Evolutionary conservation across 192 early-diverging fungal species (phyloP).

Genomic region (Coemansia sp.): DNA sequence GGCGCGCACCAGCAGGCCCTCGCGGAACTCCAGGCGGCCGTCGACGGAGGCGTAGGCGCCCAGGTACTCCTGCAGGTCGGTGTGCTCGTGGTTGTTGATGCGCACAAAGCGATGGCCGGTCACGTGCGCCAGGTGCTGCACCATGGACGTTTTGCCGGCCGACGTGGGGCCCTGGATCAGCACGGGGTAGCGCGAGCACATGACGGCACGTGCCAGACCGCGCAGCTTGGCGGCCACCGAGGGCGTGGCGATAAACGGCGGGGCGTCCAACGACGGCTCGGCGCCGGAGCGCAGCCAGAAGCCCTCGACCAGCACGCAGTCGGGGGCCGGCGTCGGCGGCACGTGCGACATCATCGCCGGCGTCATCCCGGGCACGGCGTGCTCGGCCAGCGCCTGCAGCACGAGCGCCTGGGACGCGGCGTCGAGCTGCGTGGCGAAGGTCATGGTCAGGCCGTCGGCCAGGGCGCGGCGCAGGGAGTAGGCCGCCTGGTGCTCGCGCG

Average conservation of each 20-base stretch:
- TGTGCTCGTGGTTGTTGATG: slow-evolving; percentile 99
- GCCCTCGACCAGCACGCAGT: slow-evolving; percentile 72
- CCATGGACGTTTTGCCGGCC: slow-evolving; percentile 97
- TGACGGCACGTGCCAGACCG: slow-evolving; percentile 86
- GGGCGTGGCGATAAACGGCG: slow-evolving; percentile 76
- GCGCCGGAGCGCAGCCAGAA: slow-evolving; percentile 78
- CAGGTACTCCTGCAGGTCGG: slow-evolving; percentile 96
- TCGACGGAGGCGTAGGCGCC: slow-evolving; percentile 88
- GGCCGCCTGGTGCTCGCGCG: slow-evolving; percentile 60
- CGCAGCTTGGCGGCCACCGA: slow-evolving; percentile 85
- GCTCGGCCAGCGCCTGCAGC: slow-evolving; percentile 21
- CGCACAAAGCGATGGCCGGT: slow-evolving; percentile 95
- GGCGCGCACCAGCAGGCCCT: slow-evolving; percentile 93
- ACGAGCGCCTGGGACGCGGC: slow-evolving; percentile 59
- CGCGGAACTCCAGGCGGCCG: slow-evolving; percentile 89
- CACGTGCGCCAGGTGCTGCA: slow-evolving; percentile 87
- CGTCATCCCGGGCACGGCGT: slow-evolving; percentile 21
- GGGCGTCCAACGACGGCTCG: slow-evolving; percentile 22
- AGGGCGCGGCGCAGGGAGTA: slow-evolving; percentile 84
- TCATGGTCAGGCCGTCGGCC: slow-evolving; percentile 94
- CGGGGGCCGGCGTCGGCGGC: slow-evolving; percentile 15
- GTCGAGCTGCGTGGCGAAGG: slow-evolving; percentile 87
- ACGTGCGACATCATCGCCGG: slow-evolving; percentile 24
- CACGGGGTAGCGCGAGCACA: slow-evolving; percentile 87
- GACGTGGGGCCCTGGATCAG: slow-evolving; percentile 98